Evolutionary conservation across 202 grass and related monocot genomes (phyloP), one percentile per base, ranked within the genome.

Genomic region (Zizania palustris): DNA sequence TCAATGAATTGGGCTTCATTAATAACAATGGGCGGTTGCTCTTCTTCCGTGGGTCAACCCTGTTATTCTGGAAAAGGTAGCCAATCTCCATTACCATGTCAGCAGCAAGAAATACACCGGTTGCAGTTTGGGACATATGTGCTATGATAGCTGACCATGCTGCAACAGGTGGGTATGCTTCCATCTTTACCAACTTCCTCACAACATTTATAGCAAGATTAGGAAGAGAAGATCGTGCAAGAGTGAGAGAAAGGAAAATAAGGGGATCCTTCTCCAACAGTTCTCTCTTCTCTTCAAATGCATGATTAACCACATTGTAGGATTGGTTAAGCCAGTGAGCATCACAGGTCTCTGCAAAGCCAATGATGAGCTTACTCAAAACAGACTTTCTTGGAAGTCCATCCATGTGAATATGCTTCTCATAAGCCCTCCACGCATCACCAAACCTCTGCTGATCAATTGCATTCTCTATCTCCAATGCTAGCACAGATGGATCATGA

Each of bases 51-150:
- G 81, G 88, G 69, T 97, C 91, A 76, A 90, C 82, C 64, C 86
- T 83, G 41, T 97, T 97, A 48, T 94, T 79, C 66, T 91, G 83
- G 73, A 90, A 92, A 84, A 97, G 84, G 68, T 82, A 90, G 7
- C 79, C 87, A 75, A 94, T 88, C 77, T 97, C 95, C 76, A 90
- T 86, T 67, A 94, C 82, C 14, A 97, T 84, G 73, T 97, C 91
- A 46, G 69, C 69, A 76, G 84, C 89, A 38, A 94, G 86, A 45
- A 90, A 92, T 49, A 84, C 64, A 39, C 91, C 95, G 10, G 54
- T 90, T 39, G 56, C 71, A 20, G 86, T 92, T 81, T 87, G 89
- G 84, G 81, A 92, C 91, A 94, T 93, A 60, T 92, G 89, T 36
- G 82, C 89, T 28, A 92, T 38, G 45, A 97, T 69, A 63, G 82